These are phyloP conservation scores for Pseudofabraea citricarpa DNA, from an alignment of 2,329 filamentous ascomycete genomes.

Conservation along the genomic window DNA sequence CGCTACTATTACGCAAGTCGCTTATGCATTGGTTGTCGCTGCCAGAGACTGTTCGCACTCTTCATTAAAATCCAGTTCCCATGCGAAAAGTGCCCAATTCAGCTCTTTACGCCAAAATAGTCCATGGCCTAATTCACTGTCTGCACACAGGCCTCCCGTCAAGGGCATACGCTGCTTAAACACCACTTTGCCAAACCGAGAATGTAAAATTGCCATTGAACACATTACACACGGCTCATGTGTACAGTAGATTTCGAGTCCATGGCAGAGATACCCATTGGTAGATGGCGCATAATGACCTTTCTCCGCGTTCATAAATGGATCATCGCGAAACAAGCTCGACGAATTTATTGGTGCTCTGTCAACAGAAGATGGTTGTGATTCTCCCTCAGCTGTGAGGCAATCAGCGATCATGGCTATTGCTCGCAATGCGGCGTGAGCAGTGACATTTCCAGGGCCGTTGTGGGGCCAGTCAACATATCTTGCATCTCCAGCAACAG, in stretches of 20 bases:
- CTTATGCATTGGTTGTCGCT: too few relatives aligned
- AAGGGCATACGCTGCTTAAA: slow-evolving; percentile 74
- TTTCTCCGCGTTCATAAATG: slow-evolving; percentile 63
- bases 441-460: slow-evolving; percentile 66
- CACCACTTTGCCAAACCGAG: slow-evolving; percentile 80
- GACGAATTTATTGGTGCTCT: slow-evolving; percentile 27
- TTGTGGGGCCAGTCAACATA: slow-evolving; percentile 50
- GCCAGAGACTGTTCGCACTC: too few relatives aligned
- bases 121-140: slow-evolving; percentile 61
- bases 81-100: slow-evolving; percentile 81
- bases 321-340: slow-evolving; percentile 63
- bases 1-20: too few relatives aligned
- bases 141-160: slow-evolving; percentile 79
- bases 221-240: slow-evolving; percentile 97
- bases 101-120: slow-evolving; percentile 71
- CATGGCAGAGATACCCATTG: slow-evolving; percentile 88
- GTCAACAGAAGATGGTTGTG: slow-evolving; percentile 5
- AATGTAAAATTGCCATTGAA: slow-evolving; percentile 93
- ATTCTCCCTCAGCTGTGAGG: slow-evolving; percentile 17
- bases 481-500: slow-evolving; percentile 72
- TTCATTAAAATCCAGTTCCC: too few relatives aligned
- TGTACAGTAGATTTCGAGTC: slow-evolving; percentile 87
- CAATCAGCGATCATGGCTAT: slow-evolving; percentile 81
- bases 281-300: slow-evolving; percentile 54
- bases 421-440: slow-evolving; percentile 71